Evolutionary conservation across 139 green algal species (phyloP).

Genomic region (Chlorella sp.): DNA sequence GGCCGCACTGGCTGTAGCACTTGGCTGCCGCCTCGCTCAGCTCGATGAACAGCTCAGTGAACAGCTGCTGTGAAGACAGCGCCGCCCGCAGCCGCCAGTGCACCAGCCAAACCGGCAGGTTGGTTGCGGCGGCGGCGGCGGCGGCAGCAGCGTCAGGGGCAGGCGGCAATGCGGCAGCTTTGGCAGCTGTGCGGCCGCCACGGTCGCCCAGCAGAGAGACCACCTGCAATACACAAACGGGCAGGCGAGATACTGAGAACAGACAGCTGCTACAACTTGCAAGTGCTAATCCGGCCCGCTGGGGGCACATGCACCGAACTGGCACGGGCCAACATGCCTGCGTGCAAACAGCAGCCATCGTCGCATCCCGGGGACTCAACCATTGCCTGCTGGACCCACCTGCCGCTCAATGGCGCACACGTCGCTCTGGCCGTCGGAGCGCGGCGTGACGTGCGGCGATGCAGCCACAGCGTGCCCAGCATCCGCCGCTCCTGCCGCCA

Average conservation of each 20-base stretch:
- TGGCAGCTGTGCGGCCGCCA: neutral
- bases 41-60: slow-evolving; percentile 52
- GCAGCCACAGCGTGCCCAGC: neutral
- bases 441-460: neutral
- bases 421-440: neutral
- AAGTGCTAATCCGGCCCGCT: too few relatives aligned
- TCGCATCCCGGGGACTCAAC: too few relatives aligned
- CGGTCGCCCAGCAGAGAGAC: neutral
- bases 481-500: neutral
- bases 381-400: neutral
- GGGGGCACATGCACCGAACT: too few relatives aligned
- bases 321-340: too few relatives aligned
- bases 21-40: slow-evolving; percentile 46
- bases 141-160: slow-evolving; percentile 27
- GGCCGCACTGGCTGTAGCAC: slow-evolving; percentile 49
- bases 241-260: too few relatives aligned
- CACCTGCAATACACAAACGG: slow-evolving; percentile 11
- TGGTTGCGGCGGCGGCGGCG: neutral
- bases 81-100: slow-evolving; percentile 62
- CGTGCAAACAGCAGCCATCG: too few relatives aligned
- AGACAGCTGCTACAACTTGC: too few relatives aligned
- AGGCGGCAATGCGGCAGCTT: neutral
- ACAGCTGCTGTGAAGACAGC: slow-evolving; percentile 29
- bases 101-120: slow-evolving; percentile 45
- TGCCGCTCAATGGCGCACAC: slow-evolving; percentile 9